These are phyloP conservation scores for Wickerhamomyces sp. DNA, from an alignment of 1,139 yeast species.

Conservation along the genomic window DNA sequence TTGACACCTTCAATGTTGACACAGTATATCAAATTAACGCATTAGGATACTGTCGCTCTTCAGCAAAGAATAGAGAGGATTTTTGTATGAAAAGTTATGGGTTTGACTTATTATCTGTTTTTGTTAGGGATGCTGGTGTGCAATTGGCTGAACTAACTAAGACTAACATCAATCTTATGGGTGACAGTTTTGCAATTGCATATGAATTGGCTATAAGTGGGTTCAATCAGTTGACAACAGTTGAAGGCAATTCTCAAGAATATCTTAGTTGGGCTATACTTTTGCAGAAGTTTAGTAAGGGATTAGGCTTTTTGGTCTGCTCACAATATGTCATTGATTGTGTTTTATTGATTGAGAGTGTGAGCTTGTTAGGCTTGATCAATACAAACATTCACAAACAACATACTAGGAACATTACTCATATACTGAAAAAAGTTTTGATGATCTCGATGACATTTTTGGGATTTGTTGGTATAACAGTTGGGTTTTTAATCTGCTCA, in stretches of 20 bases:
- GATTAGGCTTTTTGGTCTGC: constrained; percentile 17
- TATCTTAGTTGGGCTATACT: constrained; percentile 22
- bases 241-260: constrained; percentile 9
- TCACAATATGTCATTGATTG: constrained; percentile 9
- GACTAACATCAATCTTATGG: constrained; percentile 34
- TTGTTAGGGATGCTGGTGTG: constrained; percentile 46
- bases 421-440: constrained; percentile 2
- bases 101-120: constrained; percentile 40
- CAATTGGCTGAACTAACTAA: constrained; percentile 41
- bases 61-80: constrained; percentile 19
- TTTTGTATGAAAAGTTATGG: constrained; percentile 39
- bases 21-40: constrained; percentile 40
- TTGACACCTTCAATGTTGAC: constrained; percentile 42
- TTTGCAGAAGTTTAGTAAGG: constrained; percentile 23
- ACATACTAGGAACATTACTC: neutral
- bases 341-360: constrained; percentile 1
- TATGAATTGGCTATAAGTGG: constrained; percentile 27
- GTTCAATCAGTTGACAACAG: constrained; percentile 14
- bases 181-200: constrained; percentile 37
- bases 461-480: constrained; percentile 10
- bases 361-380: constrained; percentile 3
- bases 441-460: constrained; percentile 5
- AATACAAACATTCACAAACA: neutral
- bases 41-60: constrained; percentile 45
- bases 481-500: constrained; percentile 16